Percentiles rank a stretch among this genome's conserved stretches.
phyloP scores from a whole-genome alignment of 345 rosid species.

The Populus simonii region DNA sequence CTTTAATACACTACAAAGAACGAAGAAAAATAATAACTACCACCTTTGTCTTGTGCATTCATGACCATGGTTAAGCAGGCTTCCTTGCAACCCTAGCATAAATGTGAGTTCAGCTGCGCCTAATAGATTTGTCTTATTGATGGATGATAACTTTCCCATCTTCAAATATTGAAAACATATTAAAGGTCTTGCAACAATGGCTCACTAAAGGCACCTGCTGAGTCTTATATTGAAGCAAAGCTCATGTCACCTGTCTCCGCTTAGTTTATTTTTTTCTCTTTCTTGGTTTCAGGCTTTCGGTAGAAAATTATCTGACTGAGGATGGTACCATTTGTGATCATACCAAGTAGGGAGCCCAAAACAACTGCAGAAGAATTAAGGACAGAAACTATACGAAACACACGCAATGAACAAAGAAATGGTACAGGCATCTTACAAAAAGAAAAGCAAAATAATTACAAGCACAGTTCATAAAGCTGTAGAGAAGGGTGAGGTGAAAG shows the following conservation, averaged over 20 bases:
- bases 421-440: background rate
- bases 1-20: too few species aligned
- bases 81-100: too few species aligned
- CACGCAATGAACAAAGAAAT: background rate
- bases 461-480: background rate
- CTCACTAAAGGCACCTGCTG: too few species aligned
- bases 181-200: too few species aligned
- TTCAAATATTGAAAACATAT: too few species aligned
- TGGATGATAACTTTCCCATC: too few species aligned
- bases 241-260: background rate
- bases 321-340: slow-evolving; percentile 35
- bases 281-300: slow-evolving; percentile 22
- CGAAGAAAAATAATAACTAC: too few species aligned
- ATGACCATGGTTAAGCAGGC: too few species aligned
- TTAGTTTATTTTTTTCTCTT: slow-evolving; percentile 36
- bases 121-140: too few species aligned
- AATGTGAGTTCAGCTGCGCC: too few species aligned
- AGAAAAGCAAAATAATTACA: background rate
- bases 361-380: slow-evolving; percentile 51
- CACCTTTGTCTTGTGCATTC: too few species aligned
- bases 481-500: background rate
- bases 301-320: slow-evolving; percentile 40
- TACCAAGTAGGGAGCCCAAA: slow-evolving; percentile 39
- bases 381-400: slow-evolving; percentile 9
- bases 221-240: background rate